Conservation (phyloP, 805 yeast genomes). For the Wickerhamiella vanderwaltii region DNA sequence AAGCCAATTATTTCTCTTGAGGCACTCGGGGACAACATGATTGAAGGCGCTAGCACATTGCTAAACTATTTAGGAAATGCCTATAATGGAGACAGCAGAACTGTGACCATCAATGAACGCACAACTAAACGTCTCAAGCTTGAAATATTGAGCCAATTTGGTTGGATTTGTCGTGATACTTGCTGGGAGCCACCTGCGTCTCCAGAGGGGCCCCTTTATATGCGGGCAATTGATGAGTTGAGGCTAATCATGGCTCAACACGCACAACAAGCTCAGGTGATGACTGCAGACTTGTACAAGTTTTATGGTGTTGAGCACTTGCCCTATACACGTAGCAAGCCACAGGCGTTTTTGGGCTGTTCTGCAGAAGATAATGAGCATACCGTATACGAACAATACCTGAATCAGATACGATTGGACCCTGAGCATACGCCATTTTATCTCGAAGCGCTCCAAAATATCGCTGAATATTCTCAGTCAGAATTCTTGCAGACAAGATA, state of each 20-base stretch:
- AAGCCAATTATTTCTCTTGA: background rate
- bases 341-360: slow-evolving; percentile 13
- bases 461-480: slow-evolving; percentile 39
- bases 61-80: background rate
- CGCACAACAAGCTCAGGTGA: background rate
- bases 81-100: background rate
- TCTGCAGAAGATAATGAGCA: slow-evolving; percentile 30
- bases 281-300: background rate
- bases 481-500: slow-evolving; percentile 36
- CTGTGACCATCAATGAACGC: background rate
- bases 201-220: background rate
- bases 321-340: too few species aligned
- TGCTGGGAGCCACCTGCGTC: slow-evolving; percentile 5
- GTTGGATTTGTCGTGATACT: background rate
- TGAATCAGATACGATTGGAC: slow-evolving; percentile 33
- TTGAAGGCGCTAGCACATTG: slow-evolving; percentile 1
- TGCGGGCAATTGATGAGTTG: slow-evolving; percentile 1
- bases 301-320: background rate
- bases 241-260: background rate
- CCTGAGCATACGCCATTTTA: slow-evolving; percentile 37
- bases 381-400: slow-evolving; percentile 37
- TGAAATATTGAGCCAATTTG: slow-evolving; percentile 3
- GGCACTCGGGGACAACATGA: background rate
- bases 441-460: slow-evolving; percentile 43
- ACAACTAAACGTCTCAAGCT: background rate